These are phyloP conservation scores for Magnusiomyces suaveolens DNA, from an alignment of 1,139 yeast genomes.

Conservation along the genomic window DNA sequence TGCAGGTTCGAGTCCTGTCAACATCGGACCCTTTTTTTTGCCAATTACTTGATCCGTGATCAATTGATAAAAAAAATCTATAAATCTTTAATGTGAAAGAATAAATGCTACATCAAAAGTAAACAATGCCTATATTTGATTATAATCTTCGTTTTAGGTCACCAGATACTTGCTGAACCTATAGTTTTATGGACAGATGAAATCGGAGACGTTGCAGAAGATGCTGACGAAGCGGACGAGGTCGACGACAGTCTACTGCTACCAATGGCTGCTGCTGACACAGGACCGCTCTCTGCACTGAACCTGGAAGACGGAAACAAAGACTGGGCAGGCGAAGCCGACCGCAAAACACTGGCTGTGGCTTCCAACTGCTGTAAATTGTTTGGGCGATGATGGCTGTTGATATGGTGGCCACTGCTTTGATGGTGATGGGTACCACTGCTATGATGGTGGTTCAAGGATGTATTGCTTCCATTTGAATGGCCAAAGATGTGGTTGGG, in stretches of 20 bases:
- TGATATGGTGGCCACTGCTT: neutral
- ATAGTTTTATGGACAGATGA: neutral
- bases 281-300: neutral
- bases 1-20: conserved; percentile 37
- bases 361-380: neutral
- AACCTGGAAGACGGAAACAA: neutral
- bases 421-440: neutral
- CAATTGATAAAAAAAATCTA: too few species aligned
- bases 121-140: too few species aligned
- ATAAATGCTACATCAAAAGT: neutral
- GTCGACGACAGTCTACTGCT: neutral
- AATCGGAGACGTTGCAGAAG: too few species aligned
- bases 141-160: too few species aligned
- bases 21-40: conserved; percentile 6
- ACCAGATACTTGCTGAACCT: neutral
- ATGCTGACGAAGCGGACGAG: neutral
- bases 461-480: neutral
- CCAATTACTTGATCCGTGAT: neutral
- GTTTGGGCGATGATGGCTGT: neutral
- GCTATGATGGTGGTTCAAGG: neutral
- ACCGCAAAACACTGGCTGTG: neutral
- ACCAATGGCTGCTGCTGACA: neutral
- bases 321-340: neutral
- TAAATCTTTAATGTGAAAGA: neutral
- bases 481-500: neutral